A percentile compares a stretch with the other conserved stretches of the same genome.
phyloP scores from a whole-genome alignment of 805 yeast genomes.

The Metschnikowia gruessii region DNA sequence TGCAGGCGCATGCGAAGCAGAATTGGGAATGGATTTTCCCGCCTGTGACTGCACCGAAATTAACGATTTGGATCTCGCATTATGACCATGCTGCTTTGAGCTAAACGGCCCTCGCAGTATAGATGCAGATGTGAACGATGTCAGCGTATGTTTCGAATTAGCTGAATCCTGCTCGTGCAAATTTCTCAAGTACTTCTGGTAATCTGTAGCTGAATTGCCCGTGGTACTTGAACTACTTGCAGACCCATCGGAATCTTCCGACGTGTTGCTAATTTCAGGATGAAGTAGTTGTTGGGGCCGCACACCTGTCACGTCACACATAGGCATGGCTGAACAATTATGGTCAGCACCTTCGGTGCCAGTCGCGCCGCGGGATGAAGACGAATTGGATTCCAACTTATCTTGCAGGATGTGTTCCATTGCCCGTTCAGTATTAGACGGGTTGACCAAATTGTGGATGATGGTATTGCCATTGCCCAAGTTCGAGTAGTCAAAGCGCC shows the following conservation, averaged over 20 bases:
- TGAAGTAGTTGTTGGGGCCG: constrained; percentile 1
- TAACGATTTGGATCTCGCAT: constrained; percentile 6
- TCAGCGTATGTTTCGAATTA: constrained; percentile 17
- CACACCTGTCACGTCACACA: neutral
- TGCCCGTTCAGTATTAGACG: constrained; percentile 19
- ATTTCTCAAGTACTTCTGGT: constrained; percentile 21
- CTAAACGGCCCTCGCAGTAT: constrained; percentile 17
- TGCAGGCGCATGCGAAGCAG: constrained; percentile 14
- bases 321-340: neutral
- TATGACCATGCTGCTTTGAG: constrained; percentile 7
- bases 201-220: constrained; percentile 15
- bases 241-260: constrained; percentile 13
- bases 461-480: constrained; percentile 11
- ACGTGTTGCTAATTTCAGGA: constrained; percentile 6
- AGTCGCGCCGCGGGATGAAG: constrained; percentile 18
- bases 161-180: constrained; percentile 16
- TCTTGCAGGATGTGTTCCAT: constrained; percentile 11
- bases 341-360: neutral
- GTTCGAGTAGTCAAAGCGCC: constrained; percentile 31
- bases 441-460: constrained; percentile 13
- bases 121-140: constrained; percentile 19
- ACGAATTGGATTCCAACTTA: constrained; percentile 15
- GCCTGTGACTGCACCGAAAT: constrained; percentile 1
- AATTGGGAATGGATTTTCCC: constrained; percentile 1
- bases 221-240: constrained; percentile 6